phyloP scores from a whole-genome alignment of 2,329 filamentous ascomycete species.

The Fusarium redolens region DNA sequence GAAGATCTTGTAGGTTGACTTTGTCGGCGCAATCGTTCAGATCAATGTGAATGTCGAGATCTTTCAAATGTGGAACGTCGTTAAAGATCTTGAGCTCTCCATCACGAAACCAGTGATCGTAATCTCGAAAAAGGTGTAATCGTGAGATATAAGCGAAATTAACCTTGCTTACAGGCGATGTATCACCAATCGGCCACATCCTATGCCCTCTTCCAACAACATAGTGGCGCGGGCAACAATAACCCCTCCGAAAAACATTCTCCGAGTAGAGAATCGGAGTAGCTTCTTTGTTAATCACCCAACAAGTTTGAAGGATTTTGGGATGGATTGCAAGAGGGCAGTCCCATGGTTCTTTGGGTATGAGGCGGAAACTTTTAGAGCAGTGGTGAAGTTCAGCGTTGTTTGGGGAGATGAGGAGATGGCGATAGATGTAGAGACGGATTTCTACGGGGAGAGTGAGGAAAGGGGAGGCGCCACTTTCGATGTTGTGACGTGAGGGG shows the following conservation, averaged over 20 bases:
- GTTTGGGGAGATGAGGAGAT: constrained; percentile 3
- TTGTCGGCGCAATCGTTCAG: not conserved
- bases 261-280: constrained; percentile 9
- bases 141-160: constrained; percentile 10
- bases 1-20: not conserved
- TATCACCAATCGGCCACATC: not conserved
- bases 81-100: not conserved
- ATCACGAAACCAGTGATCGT: not conserved
- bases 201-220: accelerated
- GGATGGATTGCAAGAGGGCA: not conserved
- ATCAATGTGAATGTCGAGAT: constrained; percentile 15
- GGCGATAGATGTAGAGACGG: constrained; percentile 20
- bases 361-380: constrained; percentile 6
- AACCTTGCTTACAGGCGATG: not conserved
- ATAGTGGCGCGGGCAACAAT: not conserved
- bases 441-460: constrained; percentile 13
- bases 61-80: constrained; percentile 13
- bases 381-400: not conserved
- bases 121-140: not conserved
- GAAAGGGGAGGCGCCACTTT: not conserved
- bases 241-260: constrained; percentile 7
- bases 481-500: not conserved
- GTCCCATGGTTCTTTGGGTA: not conserved
- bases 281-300: constrained; percentile 16
- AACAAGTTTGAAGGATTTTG: constrained; percentile 10